phyloP scores from a whole-genome alignment of 805 yeast species.

The Cyberlindnera suaveolens region DNA sequence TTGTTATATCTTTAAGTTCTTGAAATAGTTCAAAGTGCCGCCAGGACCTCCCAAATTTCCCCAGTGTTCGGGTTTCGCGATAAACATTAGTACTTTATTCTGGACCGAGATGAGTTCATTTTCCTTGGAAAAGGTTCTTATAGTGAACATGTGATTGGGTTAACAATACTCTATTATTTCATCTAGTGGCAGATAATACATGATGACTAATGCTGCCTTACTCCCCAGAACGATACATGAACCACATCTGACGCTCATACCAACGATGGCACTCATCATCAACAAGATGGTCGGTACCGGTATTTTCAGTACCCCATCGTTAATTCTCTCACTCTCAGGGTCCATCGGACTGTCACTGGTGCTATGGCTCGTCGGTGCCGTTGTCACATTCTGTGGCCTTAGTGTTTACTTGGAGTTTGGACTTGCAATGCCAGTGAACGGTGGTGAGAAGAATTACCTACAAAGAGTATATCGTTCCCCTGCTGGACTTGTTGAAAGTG shows the following conservation, averaged over 20 bases:
- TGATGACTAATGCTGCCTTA: constrained; percentile 1
- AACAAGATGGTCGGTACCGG: constrained; percentile 76
- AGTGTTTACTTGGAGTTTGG: constrained; percentile 62
- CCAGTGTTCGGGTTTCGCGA: too few relatives aligned
- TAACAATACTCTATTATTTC: too few relatives aligned
- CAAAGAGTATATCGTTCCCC: constrained; percentile 54
- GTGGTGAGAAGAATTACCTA: constrained; percentile 65
- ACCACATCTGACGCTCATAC: constrained; percentile 16
- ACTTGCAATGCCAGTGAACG: constrained; percentile 55
- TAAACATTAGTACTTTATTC: too few relatives aligned
- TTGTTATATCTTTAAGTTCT: background rate
- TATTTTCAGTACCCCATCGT: constrained; percentile 61
- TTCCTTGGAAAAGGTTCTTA: too few relatives aligned
- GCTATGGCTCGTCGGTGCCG: constrained; percentile 58
- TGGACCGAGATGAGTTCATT: too few relatives aligned
- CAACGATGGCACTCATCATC: constrained; percentile 38
- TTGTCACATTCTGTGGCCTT: constrained; percentile 48
- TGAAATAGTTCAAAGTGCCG: background rate
- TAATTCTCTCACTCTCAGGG: constrained; percentile 51
- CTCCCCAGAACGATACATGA: constrained; percentile 4
- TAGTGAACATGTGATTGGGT: too few relatives aligned
- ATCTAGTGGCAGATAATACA: background rate
- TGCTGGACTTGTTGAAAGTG: constrained; percentile 42
- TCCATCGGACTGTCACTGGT: constrained; percentile 51
- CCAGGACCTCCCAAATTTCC: background rate